Evolutionary conservation across 1,139 yeast genomes (phyloP), one percentile per base, ranked within the genome.

Genomic region (Saccharomycopsis hybrid): DNA sequence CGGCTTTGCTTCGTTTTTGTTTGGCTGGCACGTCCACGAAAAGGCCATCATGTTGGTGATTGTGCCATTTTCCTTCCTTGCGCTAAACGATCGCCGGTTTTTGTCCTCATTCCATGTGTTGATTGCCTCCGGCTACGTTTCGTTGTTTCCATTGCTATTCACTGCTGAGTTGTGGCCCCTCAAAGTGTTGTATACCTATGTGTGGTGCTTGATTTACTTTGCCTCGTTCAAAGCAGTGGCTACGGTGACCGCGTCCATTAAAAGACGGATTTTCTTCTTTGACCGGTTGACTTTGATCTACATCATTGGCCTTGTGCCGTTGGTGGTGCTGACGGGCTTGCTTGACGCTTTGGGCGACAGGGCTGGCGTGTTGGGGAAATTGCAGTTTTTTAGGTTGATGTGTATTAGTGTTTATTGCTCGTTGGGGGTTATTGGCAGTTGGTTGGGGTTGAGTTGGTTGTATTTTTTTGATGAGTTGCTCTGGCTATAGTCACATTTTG

Each of bases 11-110:
- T 85, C 96, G 3, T 92, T 87, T 62, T 68, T 92, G 50, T 92
- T 92, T 67, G 98, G 99, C 4, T 92, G 97, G 97, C 98, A 92
- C 64, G 98, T 92, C 29, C 98, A 92, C 67, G 98, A 90, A 66
- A 92, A 92, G 73, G 98, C 98, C 0, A 80, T 92, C 40, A 74
- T 94, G 70, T 67, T 89, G 33, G 84, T 90, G 2, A 85, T 92
- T n/a, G 77, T 94, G 61, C 98, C 99, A 1, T 80, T 88, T 62
- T 76, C 94, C 3, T 85, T 92, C 63, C 67, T 90, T 38, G 86
- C 85, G 1, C 72, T 82, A 11, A 73, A 77, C 37, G 96, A 89
- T 61, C 76, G 83, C 54, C 74, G 94, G 49, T 68, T 89, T 38
- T 67, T 90, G 46, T 76, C 81, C 4, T 81, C 92, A 0, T 85